Evolutionary conservation across 768 basidiomycete species (phyloP), one percentile per base, ranked within the genome.

Genomic region (Russula olivacea): DNA sequence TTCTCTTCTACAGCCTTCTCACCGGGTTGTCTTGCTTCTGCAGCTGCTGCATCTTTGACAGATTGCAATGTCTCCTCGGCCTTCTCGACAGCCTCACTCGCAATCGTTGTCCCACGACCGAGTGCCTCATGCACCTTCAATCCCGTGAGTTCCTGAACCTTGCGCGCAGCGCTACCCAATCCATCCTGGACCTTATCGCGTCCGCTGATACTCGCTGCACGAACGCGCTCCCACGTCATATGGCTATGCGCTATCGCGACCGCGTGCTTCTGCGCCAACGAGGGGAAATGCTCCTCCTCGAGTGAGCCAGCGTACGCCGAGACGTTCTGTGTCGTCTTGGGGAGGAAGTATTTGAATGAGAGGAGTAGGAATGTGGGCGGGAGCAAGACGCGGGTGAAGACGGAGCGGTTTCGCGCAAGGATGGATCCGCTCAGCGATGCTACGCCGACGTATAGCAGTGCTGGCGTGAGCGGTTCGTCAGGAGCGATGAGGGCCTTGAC

Each of bases 401-500:
- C 75, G 57, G 77, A 71, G 66, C 94, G 86, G 68, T 88, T 89
- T 48, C 94, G 87, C 0, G 89, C 84, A 60, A 98, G 68, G 69
- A 98, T 87, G 61, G 93, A 93, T 1, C 90, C 92, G 4, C 90
- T 88, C 53, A 98, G 84, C 15, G 92, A 85, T 2, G 92, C 86
- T 54, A 98, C 82, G 54, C 93, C 91, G 51, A 91, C 88, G 77
- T 96, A 98, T 58, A 98, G 85, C 5, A 89, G 70, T n/a, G 90
- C 92, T 1, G 95, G 95, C 11, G 87, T 93, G 32, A 97, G 82
- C 1, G 86, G 78, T 75, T 98, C 96, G 58, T 88, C 79, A 0
- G 86, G 81, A 0, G 91, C 86, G 15, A 93, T 76, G 68, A 98
- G 82, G 7, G 87, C 82, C 73, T 93, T 93, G 36, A 98, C 77